phyloP scores from a whole-genome alignment of 441 rosid genomes.

The Arabidopsis lyrata region DNA sequence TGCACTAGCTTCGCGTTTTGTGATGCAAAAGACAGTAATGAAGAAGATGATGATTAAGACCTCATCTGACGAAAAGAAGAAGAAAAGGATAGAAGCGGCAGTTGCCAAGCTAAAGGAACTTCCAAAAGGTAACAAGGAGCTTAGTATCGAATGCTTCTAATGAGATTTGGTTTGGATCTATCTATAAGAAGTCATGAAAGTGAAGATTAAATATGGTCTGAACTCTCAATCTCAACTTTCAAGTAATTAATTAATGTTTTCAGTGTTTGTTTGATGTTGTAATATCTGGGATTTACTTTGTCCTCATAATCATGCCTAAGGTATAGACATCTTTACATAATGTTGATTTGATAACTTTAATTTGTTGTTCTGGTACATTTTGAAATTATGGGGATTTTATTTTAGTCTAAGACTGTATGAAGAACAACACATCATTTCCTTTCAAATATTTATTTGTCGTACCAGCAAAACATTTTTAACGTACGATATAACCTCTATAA shows the following conservation, averaged over 20 bases:
- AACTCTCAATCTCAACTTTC: neutral
- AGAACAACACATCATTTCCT: no score
- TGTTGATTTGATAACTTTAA: neutral
- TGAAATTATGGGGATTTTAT: no score
- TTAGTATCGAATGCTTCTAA: slow-evolving; percentile 1
- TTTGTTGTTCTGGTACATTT: neutral
- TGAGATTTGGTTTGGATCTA: neutral
- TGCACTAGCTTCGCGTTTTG: neutral
- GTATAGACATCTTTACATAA: neutral
- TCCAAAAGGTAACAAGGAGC: neutral
- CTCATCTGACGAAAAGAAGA: neutral
- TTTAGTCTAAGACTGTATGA: no score
- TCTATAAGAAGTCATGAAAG: neutral
- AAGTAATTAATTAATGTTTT: neutral
- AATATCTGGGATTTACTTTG: neutral
- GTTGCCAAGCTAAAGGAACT: slow-evolving; percentile 17
- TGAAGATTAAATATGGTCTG: neutral
- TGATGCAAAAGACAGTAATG: neutral
- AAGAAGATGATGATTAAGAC: slow-evolving; percentile 3
- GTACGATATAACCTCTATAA: no score
- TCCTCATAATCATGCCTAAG: neutral
- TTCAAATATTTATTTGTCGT: no score
- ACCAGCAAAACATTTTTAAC: no score
- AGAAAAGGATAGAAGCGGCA: neutral
- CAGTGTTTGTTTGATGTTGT: neutral